Base-by-base conservation (phyloP, 1,284 basidiomycete species). In the Bjerkandera adusta region DNA sequence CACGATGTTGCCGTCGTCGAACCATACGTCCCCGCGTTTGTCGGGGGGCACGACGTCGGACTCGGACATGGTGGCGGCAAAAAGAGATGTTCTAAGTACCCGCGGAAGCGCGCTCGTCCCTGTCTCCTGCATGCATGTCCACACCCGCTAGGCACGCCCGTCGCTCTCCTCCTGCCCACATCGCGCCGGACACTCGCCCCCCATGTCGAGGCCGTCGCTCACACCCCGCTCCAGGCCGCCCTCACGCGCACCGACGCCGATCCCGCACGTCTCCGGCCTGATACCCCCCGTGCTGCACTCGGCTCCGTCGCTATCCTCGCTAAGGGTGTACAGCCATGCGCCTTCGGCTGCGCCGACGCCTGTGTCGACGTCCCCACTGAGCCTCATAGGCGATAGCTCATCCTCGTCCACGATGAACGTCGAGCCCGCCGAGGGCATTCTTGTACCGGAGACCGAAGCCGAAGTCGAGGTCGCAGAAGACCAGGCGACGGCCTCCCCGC, bases 391-490 rank as follows among this genome's bases (percentile, higher is more conserved):
- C 16, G 76, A 78, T 54, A 86, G 84, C 62, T 80, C 81, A 21
- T 75, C 81, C 34, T 42, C 46, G 38, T 86, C 85, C 33, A 70
- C 83, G 20, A 68, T 77, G 53, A 79, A 83, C 57, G 57, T 83
- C 13, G 27, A 34, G 58, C 64, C 79, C 37, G 69, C 68, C 34
- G 83, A 85, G 53, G 79, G 81, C 6, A 81, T 87, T 43, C 67
- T 89, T 29, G 70, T 86, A 36, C 77, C 80, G 53, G 84, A 86
- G 56, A 71, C 72, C 37, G 83, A 85, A 36, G 68, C 67, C 39
- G 82, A 79, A 51, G 69, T 69, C 27, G 82, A 83, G 43, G 66
- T 71, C 4, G 60, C 65, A 5, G 73, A 76, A 32, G 81, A 81
- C 52, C 72, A 73, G 41, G 74, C 68, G 1, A 74, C 65, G 21